Conservation (phyloP, 2,329 filamentous ascomycete species). For the Penicillium palitans region DNA sequence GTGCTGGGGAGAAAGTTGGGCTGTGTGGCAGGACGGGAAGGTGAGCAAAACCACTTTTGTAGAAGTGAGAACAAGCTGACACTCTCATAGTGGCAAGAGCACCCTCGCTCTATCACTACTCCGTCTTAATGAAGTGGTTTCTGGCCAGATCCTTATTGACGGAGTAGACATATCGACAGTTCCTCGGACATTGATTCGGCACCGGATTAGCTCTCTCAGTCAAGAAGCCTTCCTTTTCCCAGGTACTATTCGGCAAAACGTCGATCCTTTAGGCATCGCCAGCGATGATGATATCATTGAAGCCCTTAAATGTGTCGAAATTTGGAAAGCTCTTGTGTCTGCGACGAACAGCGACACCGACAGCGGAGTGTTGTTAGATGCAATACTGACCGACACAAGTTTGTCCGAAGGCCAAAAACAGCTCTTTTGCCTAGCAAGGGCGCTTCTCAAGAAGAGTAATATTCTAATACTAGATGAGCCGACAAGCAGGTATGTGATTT, state of each 20-base stretch:
- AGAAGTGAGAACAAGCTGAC: neutral
- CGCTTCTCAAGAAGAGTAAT: constrained; percentile 48
- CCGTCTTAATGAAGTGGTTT: constrained; percentile 29
- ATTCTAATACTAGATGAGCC: constrained; percentile 29
- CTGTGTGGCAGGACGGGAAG: constrained; percentile 34
- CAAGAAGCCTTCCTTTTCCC: constrained; percentile 31
- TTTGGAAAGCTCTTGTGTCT: constrained; percentile 24
- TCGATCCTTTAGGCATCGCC: constrained; percentile 28
- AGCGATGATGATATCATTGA: constrained; percentile 24
- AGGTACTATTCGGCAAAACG: constrained; percentile 27
- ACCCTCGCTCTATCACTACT: constrained; percentile 25
- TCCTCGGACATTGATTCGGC: constrained; percentile 19
- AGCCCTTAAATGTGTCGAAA: constrained; percentile 24
- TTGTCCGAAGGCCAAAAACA: constrained; percentile 75
- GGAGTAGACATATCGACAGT: constrained; percentile 25
- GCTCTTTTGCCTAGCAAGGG: constrained; percentile 70
- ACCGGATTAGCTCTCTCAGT: constrained; percentile 26
- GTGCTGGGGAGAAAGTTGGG: constrained; percentile 34
- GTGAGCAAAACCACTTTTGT: neutral
- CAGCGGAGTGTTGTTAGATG: constrained; percentile 20
- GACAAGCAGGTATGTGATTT: constrained; percentile 23
- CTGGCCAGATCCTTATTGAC: constrained; percentile 28
- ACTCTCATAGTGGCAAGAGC: constrained; percentile 23
- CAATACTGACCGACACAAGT: constrained; percentile 39
- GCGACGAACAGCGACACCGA: constrained; percentile 11